A percentile compares a stretch with the other conserved stretches of the same genome.
phyloP scores from a whole-genome alignment of 2,329 filamentous ascomycete species.

The Tolypocladium paradoxum region DNA sequence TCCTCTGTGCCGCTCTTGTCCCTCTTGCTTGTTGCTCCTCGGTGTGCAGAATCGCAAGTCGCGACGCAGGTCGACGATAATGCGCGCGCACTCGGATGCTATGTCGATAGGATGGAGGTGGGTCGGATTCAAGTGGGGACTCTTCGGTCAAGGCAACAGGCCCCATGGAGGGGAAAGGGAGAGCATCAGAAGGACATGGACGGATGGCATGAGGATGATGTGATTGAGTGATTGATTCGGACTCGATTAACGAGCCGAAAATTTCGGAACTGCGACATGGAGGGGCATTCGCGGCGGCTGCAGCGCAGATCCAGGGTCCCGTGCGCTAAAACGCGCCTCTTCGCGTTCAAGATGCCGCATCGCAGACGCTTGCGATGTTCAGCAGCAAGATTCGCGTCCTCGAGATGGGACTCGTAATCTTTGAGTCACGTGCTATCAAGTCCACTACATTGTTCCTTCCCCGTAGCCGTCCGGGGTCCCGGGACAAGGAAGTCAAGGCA shows the following conservation, averaged over 20 bases:
- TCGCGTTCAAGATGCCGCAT: too few relatives aligned
- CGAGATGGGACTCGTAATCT: too few relatives aligned
- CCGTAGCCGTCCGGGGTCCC: too few relatives aligned
- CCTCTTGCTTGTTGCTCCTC: not conserved
- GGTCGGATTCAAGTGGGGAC: not conserved
- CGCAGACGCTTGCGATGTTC: too few relatives aligned
- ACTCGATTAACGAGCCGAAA: not conserved
- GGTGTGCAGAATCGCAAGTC: not conserved
- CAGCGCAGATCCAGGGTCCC: not conserved
- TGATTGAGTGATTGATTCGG: not conserved
- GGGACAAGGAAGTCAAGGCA: too few relatives aligned
- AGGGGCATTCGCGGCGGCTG: not conserved
- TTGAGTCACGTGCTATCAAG: too few relatives aligned
- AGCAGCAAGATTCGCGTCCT: too few relatives aligned
- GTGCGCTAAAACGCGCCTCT: not conserved
- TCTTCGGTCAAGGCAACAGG: not conserved
- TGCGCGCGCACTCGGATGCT: not conserved
- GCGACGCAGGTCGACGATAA: not conserved
- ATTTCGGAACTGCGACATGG: not conserved
- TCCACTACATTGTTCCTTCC: too few relatives aligned
- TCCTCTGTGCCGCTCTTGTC: not conserved
- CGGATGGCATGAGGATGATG: not conserved
- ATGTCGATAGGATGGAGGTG: not conserved
- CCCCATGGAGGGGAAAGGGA: not conserved
- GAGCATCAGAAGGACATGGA: not conserved